Evolutionary conservation across 139 green algal species (phyloP).

Genomic region (Picochlorum sp.): DNA sequence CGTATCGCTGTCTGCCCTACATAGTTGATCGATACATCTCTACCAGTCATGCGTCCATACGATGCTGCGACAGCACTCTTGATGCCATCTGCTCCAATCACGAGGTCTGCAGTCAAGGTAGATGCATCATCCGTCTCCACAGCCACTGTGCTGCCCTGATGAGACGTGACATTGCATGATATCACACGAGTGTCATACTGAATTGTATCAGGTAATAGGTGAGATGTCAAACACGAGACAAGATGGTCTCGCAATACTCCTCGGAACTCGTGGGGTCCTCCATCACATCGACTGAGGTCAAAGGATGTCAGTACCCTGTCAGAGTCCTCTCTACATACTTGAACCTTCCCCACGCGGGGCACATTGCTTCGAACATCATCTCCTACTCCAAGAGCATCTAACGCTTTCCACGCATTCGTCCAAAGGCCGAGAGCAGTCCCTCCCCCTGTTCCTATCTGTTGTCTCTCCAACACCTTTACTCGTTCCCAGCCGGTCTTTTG

Average conservation of each 20-base stretch:
- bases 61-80: slow-evolving; percentile 30
- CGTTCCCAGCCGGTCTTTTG: slow-evolving; percentile 40
- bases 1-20: slow-evolving; percentile 46
- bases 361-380: slow-evolving; percentile 31
- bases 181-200: slow-evolving; percentile 25
- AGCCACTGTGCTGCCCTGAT: background rate
- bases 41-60: slow-evolving; percentile 18
- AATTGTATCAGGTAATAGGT: slow-evolving; percentile 29
- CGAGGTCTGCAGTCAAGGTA: background rate
- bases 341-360: slow-evolving; percentile 29
- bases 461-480: slow-evolving; percentile 43
- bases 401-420: slow-evolving; percentile 63
- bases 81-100: slow-evolving; percentile 56
- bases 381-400: slow-evolving; percentile 57
- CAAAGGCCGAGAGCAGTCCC: slow-evolving; percentile 63
- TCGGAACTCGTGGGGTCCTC: slow-evolving; percentile 60
- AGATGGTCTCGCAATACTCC: slow-evolving; percentile 43
- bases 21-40: slow-evolving; percentile 26
- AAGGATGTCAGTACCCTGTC: slow-evolving; percentile 46
- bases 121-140: background rate
- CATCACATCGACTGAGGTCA: slow-evolving; percentile 43
- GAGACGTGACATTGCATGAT: too few relatives aligned
- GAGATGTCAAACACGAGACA: slow-evolving; percentile 9
- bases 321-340: slow-evolving; percentile 32
- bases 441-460: slow-evolving; percentile 12